Conservation (phyloP, 1,284 basidiomycete species). For the Tylopilus sp. region DNA sequence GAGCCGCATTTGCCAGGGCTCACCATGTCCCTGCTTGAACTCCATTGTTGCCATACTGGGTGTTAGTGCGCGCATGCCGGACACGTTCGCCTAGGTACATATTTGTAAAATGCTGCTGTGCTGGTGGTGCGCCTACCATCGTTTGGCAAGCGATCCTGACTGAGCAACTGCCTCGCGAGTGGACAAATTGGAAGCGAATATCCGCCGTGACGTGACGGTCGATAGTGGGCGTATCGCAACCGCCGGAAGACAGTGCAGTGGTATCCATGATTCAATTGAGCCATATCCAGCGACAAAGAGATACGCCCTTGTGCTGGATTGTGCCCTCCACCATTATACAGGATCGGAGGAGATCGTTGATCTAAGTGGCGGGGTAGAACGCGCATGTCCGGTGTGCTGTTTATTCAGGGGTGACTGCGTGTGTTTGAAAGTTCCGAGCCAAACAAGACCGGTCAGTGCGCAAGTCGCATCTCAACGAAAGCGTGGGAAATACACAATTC, state of each 20-base stretch:
- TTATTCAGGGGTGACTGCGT: neutral
- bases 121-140: neutral
- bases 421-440: slow-evolving; percentile 33
- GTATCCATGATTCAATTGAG: neutral
- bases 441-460: slow-evolving; percentile 44
- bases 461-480: slow-evolving; percentile 31
- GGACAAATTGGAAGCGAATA: neutral
- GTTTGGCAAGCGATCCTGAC: neutral
- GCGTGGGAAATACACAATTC: slow-evolving; percentile 43
- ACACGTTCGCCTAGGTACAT: neutral
- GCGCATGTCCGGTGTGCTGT: neutral
- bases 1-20: neutral
- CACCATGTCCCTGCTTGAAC: neutral
- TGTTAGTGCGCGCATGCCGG: neutral
- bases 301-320: neutral
- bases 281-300: neutral
- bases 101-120: neutral
- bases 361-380: neutral
- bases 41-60: slow-evolving; percentile 11
- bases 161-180: neutral
- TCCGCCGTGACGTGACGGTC: no score
- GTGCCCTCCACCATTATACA: neutral
- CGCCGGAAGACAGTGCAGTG: no score
- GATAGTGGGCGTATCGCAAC: no score
- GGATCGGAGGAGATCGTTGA: neutral